phyloP scores from a whole-genome alignment of 2,329 filamentous ascomycete genomes.

The Penicillium sp. region DNA sequence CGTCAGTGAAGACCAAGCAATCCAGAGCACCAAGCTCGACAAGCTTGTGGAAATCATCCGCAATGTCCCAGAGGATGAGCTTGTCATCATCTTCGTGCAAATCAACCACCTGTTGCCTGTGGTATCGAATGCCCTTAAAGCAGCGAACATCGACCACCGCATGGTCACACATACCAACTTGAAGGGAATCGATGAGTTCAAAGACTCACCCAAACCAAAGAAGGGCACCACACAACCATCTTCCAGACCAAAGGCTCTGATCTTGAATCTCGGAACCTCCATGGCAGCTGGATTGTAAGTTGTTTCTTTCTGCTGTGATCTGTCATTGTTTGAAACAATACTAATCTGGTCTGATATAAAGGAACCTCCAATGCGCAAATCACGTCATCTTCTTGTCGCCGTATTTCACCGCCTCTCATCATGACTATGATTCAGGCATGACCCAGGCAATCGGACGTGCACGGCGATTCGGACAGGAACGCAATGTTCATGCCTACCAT shows the following conservation, averaged over 20 bases:
- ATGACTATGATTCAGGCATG: slow-evolving; percentile 58
- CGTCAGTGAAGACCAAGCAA: slow-evolving; percentile 26
- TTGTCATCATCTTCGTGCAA: slow-evolving; percentile 57
- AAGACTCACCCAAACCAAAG: background rate
- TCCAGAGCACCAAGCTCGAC: slow-evolving; percentile 50
- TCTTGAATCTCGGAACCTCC: slow-evolving; percentile 57
- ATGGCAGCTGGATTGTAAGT: slow-evolving; percentile 60
- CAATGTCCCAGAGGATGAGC: slow-evolving; percentile 44
- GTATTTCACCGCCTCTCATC: slow-evolving; percentile 48
- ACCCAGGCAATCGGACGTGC: slow-evolving; percentile 62
- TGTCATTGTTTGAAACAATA: background rate
- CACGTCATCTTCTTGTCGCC: slow-evolving; percentile 64
- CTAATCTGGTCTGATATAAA: slow-evolving; percentile 26
- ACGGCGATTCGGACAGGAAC: slow-evolving; percentile 57
- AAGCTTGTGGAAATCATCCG: slow-evolving; percentile 47
- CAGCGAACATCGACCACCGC: slow-evolving; percentile 31
- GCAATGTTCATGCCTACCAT: slow-evolving; percentile 57
- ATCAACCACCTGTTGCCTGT: slow-evolving; percentile 46
- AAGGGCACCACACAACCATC: background rate
- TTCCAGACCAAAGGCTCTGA: slow-evolving; percentile 46
- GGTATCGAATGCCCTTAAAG: slow-evolving; percentile 26
- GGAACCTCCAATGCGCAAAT: slow-evolving; percentile 62
- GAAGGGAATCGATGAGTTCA: slow-evolving; percentile 37
- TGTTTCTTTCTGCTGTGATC: background rate
- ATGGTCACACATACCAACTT: slow-evolving; percentile 36